Conservation (phyloP, 805 yeast species). For the Candida methanosorbosa region DNA sequence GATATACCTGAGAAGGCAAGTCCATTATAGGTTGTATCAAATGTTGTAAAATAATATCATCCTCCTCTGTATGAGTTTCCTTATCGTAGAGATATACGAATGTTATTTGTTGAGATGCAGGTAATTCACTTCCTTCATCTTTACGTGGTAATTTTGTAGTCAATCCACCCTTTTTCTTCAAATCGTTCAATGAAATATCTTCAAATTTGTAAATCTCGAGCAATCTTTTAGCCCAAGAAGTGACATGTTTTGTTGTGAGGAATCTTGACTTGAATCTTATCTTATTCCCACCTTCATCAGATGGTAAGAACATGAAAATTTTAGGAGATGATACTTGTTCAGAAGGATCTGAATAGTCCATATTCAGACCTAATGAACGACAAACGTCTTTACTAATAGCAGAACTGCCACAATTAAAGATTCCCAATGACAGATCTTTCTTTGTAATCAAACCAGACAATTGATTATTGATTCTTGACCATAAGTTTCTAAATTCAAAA, state of each 20-base stretch:
- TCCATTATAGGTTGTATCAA: slow-evolving; percentile 52
- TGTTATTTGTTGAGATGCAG: slow-evolving; percentile 33
- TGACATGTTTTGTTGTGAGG: slow-evolving; percentile 19
- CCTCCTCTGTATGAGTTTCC: slow-evolving; percentile 49
- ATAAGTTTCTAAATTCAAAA: slow-evolving; percentile 39
- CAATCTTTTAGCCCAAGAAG: slow-evolving; percentile 40
- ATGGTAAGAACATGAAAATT: slow-evolving; percentile 37
- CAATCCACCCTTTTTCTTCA: slow-evolving; percentile 12
- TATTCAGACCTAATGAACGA: slow-evolving; percentile 33
- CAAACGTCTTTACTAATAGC: slow-evolving; percentile 45
- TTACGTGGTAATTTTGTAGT: slow-evolving; percentile 3
- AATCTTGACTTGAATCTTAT: slow-evolving; percentile 29
- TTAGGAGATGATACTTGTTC: slow-evolving; percentile 10
- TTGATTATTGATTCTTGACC: slow-evolving; percentile 51
- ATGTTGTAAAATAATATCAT: slow-evolving; percentile 50
- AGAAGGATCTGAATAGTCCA: slow-evolving; percentile 22
- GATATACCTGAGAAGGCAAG: slow-evolving; percentile 43
- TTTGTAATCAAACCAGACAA: slow-evolving; percentile 15
- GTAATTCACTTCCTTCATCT: slow-evolving; percentile 18
- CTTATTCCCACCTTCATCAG: slow-evolving; percentile 38
- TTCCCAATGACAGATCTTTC: slow-evolving; percentile 29
- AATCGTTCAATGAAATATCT: slow-evolving; percentile 13
- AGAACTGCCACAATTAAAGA: slow-evolving; percentile 44
- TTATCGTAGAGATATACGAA: slow-evolving; percentile 47
- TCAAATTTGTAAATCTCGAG: slow-evolving; percentile 36